phyloP scores from a whole-genome alignment of 2,329 filamentous ascomycete genomes.

The Fusarium cyanostomum region DNA sequence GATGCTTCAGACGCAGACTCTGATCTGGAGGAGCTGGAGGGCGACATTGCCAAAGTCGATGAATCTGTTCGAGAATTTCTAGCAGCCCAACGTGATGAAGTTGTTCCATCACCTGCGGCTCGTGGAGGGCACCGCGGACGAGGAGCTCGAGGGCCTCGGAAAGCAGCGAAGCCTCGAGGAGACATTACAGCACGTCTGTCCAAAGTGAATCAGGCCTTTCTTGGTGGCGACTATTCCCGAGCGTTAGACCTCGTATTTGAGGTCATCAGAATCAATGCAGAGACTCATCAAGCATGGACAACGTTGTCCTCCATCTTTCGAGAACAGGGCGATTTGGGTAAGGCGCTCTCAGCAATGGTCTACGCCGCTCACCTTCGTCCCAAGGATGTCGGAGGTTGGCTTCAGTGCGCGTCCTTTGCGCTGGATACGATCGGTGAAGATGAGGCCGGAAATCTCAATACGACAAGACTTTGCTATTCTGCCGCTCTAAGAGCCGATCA shows the following conservation, averaged over 20 bases:
- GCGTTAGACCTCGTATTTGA: slow-evolving; percentile 69
- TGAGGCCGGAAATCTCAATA: slow-evolving; percentile 59
- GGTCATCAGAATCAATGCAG: slow-evolving; percentile 74
- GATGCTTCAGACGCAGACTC: slow-evolving; percentile 55
- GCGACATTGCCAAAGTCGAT: slow-evolving; percentile 56
- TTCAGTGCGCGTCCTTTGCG: slow-evolving; percentile 66
- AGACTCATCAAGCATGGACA: slow-evolving; percentile 73
- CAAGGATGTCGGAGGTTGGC: slow-evolving; percentile 68
- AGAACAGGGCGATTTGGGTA: slow-evolving; percentile 65
- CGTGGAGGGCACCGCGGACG: slow-evolving; percentile 42
- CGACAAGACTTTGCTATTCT: slow-evolving; percentile 67
- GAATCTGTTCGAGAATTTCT: slow-evolving; percentile 55
- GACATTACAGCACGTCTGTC: slow-evolving; percentile 76
- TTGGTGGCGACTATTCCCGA: slow-evolving; percentile 67
- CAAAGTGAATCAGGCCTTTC: slow-evolving; percentile 73
- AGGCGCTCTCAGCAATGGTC: slow-evolving; percentile 67
- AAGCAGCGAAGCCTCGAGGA: slow-evolving; percentile 72
- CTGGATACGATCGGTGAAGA: slow-evolving; percentile 60
- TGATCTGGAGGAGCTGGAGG: slow-evolving; percentile 55
- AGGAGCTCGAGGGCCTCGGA: slow-evolving; percentile 59
- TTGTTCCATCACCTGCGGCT: slow-evolving; percentile 22
- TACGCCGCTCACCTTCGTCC: slow-evolving; percentile 71
- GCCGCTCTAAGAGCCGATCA: slow-evolving; percentile 67
- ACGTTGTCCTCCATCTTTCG: slow-evolving; percentile 69
- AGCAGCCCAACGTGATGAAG: slow-evolving; percentile 48